Percentiles rank a stretch among this genome's conserved stretches.
Evolutionary conservation across 768 basidiomycete genomes (phyloP).

Genomic region (Rhodotorula kratochvilovae): DNA sequence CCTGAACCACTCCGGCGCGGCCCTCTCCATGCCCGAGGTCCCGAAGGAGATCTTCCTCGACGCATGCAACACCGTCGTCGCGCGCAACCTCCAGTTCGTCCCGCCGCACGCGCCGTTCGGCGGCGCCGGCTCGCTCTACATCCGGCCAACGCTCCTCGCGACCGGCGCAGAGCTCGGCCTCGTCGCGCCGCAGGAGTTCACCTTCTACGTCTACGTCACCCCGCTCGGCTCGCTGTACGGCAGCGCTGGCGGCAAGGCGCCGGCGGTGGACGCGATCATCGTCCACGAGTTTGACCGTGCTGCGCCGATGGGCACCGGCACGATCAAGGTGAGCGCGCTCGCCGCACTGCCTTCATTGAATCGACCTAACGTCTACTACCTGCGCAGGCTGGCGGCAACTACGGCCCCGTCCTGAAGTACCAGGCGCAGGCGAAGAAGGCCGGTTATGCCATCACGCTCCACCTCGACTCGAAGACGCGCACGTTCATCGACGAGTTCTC

Average conservation of each 20-base stretch:
- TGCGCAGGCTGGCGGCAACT: constrained; percentile 30
- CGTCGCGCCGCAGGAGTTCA: constrained; percentile 37
- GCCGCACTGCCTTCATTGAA: background rate
- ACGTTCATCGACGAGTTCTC: constrained; percentile 44
- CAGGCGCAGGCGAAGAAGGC: constrained; percentile 36
- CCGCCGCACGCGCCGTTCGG: constrained; percentile 38
- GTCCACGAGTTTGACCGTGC: constrained; percentile 42
- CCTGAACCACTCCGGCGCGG: constrained; percentile 28
- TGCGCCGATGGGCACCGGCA: constrained; percentile 40
- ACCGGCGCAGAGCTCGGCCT: constrained; percentile 39
- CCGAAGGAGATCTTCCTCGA: constrained; percentile 41
- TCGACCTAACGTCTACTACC: background rate
- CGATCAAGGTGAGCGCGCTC: constrained; percentile 20
- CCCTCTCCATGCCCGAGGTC: constrained; percentile 41
- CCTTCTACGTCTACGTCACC: constrained; percentile 40
- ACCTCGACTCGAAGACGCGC: constrained; percentile 38
- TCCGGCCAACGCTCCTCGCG: constrained; percentile 27
- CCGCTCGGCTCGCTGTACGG: constrained; percentile 43
- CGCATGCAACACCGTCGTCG: constrained; percentile 35
- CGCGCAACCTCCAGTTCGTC: constrained; percentile 40
- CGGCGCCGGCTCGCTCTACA: constrained; percentile 33
- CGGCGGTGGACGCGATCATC: constrained; percentile 40
- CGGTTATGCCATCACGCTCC: constrained; percentile 44
- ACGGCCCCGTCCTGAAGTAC: constrained; percentile 31
- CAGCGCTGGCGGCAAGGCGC: constrained; percentile 33